Evolutionary conservation across 2,329 filamentous ascomycete genomes (phyloP), one percentile per base, ranked within the genome.

Genomic region (Teratosphaeria nubilosa): DNA sequence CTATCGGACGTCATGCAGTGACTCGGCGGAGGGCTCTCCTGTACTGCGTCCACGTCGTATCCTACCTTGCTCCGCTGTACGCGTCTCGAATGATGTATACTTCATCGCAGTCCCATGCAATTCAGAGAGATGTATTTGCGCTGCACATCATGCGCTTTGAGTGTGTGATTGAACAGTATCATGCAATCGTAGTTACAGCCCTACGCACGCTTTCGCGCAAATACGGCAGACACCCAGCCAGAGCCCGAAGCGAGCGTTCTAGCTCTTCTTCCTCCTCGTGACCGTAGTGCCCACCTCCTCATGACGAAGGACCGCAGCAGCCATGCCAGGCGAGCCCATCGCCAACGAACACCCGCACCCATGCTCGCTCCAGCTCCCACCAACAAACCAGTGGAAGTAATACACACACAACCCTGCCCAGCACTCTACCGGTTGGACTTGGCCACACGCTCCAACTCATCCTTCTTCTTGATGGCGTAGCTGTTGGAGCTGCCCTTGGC

Each of bases 401-500:
- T 30, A 30, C 27, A 11, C 20, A 20, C 20, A 41, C 14, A 37
- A 56, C 25, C 27, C 27, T 54, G 57, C 41, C 58, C 54, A 62
- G 58, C 27, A 30, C 27, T 91, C 91, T 97, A 99, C 88, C 94
- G 90, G 88, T 99, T 99, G 86, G 86, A 90, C 90, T 99, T 99
- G 82, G 94, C 94, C 74, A 99, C 94, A 94, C 94, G 94, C 88
- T 99, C 94, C 83, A 99, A 82, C 88, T 99, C 95, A 80, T 99
- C 94, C 92, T 99, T 99, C 91, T 99, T 99, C 91, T 99, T 99
- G 87, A 99, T 99, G 75, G 95, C 94, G 80, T 97, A 99, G 71
- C 91, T 96, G 91, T 99, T 99, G 83, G 89, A 95, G 87, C 88
- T 95, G 76, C 94, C 94, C 90, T 99, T 99, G 80, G 95, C 95